phyloP scores from a whole-genome alignment of 306 rosid genomes.

The Crotalaria pallida region DNA sequence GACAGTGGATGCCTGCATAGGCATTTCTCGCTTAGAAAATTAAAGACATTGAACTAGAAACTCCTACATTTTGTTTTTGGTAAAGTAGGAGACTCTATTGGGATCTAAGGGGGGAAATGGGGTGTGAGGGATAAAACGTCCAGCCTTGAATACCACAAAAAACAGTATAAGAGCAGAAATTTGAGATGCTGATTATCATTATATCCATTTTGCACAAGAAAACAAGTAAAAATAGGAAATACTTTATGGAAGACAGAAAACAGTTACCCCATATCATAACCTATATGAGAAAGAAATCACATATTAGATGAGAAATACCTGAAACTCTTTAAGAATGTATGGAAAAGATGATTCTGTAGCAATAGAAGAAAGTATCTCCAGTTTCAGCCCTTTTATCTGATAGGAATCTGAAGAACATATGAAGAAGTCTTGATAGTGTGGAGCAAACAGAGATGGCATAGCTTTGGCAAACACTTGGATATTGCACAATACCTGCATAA shows the following conservation, averaged over 20 bases:
- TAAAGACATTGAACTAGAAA: background rate
- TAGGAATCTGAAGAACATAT: slow-evolving; percentile 77
- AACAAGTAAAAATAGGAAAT: slow-evolving; percentile 1
- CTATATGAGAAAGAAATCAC: background rate
- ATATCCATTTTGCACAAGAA: background rate
- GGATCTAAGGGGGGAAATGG: background rate
- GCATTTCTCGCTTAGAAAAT: background rate
- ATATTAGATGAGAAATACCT: slow-evolving; percentile 46
- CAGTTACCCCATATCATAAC: slow-evolving; percentile 9
- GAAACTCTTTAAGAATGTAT: slow-evolving; percentile 69
- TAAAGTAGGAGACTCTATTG: background rate
- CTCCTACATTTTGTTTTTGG: background rate
- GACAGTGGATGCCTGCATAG: background rate
- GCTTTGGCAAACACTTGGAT: slow-evolving; percentile 96
- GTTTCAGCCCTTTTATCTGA: slow-evolving; percentile 82
- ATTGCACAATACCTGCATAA: slow-evolving; percentile 77
- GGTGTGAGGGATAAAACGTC: background rate
- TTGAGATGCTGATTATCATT: background rate
- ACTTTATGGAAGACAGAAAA: slow-evolving; percentile 9
- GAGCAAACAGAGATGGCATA: slow-evolving; percentile 78
- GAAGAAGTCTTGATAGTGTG: slow-evolving; percentile 73
- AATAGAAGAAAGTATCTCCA: slow-evolving; percentile 76
- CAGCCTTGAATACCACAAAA: background rate
- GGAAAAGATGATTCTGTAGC: slow-evolving; percentile 63
- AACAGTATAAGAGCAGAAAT: background rate